Evolutionary conservation across 257 asterid genomes (phyloP).

Genomic region (Schizonepeta tenuifolia): DNA sequence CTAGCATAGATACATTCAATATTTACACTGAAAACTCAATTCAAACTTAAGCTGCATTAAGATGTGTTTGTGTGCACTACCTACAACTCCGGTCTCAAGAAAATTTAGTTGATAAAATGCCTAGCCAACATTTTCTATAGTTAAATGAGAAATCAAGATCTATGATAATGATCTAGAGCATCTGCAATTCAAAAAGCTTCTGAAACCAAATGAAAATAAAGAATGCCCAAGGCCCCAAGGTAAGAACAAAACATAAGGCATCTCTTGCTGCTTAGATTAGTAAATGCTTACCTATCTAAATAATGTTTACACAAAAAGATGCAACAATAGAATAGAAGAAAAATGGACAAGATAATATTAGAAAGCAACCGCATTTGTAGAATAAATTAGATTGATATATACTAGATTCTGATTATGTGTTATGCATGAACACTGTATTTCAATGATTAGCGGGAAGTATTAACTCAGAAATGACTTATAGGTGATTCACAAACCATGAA

Average conservation of each 20-base stretch:
- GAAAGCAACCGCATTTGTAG: background rate
- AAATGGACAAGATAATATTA: background rate
- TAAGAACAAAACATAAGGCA: conserved; percentile 1
- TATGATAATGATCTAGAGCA: background rate
- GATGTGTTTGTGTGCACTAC: background rate
- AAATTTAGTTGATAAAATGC: background rate
- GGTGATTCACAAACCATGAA: conserved; percentile 66
- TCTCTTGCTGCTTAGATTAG: conserved; percentile 5
- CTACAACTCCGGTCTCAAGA: background rate
- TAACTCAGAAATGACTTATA: conserved; percentile 1
- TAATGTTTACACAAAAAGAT: background rate
- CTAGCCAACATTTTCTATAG: background rate
- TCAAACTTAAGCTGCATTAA: background rate
- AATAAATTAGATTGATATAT: background rate
- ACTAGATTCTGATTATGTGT: conserved; percentile 9
- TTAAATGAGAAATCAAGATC: conserved; percentile 3
- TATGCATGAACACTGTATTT: background rate
- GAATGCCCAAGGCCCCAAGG: conserved; percentile 5
- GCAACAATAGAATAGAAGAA: conserved; percentile 7
- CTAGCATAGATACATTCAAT: background rate
- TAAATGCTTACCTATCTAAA: background rate
- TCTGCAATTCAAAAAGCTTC: background rate
- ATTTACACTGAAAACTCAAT: background rate
- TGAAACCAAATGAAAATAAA: conserved; percentile 10
- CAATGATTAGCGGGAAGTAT: background rate